These are phyloP conservation scores for Leccinum barrowsii DNA, from an alignment of 768 basidiomycete genomes.

Conservation along the genomic window DNA sequence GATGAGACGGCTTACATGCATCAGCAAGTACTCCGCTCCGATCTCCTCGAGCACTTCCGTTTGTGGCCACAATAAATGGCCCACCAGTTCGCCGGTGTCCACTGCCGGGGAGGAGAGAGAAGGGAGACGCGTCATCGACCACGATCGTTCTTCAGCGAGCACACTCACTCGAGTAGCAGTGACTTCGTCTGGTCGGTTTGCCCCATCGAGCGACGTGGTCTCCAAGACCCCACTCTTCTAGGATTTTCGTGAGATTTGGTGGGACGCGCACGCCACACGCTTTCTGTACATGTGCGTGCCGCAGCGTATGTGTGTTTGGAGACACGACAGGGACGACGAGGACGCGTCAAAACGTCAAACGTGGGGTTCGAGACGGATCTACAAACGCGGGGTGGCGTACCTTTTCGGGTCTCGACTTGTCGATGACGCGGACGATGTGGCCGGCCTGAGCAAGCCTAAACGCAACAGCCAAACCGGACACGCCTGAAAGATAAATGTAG, in stretches of 20 bases:
- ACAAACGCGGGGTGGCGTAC: slow-evolving; percentile 16
- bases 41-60: slow-evolving; percentile 44
- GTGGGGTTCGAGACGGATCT: not conserved
- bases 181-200: slow-evolving; percentile 7
- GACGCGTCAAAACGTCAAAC: not conserved
- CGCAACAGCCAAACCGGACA: slow-evolving; percentile 53
- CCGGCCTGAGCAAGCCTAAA: slow-evolving; percentile 52
- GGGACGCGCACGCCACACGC: slow-evolving; percentile 43
- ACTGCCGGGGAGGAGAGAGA: slow-evolving; percentile 25
- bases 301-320: not conserved
- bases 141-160: not conserved
- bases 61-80: slow-evolving; percentile 40
- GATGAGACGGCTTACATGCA: slow-evolving; percentile 38
- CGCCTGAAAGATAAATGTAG: slow-evolving; percentile 19
- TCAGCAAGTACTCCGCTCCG: slow-evolving; percentile 45
- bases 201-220: slow-evolving; percentile 37
- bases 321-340: not conserved
- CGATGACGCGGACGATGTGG: slow-evolving; percentile 51
- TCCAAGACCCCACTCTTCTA: slow-evolving; percentile 50
- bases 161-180: slow-evolving; percentile 17
- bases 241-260: slow-evolving; percentile 53
- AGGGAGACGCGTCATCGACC: not conserved
- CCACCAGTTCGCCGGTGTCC: slow-evolving; percentile 39
- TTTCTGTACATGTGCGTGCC: slow-evolving; percentile 19
- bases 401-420: slow-evolving; percentile 42